These are phyloP conservation scores for Kitagawia praeruptora DNA, from an alignment of 129 eudicot genomes.

Conservation along the genomic window DNA sequence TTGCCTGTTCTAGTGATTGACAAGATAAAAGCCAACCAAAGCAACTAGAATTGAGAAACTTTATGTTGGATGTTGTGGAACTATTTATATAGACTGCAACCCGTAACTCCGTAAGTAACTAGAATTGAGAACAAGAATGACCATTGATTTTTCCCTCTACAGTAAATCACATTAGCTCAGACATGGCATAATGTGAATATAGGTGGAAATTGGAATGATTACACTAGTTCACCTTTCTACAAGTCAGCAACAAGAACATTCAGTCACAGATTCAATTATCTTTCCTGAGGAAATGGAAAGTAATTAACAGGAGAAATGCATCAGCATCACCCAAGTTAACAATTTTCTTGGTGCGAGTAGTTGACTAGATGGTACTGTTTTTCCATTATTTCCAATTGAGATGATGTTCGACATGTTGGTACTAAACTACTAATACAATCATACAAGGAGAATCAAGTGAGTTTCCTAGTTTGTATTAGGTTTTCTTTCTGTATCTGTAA, in stretches of 20 bases:
- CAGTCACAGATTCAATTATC: neutral
- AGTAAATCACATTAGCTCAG: neutral
- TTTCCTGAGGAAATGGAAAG: neutral
- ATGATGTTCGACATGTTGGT: too few species aligned
- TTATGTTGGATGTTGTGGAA: too few species aligned
- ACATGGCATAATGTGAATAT: neutral
- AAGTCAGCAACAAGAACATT: neutral
- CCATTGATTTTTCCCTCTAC: neutral
- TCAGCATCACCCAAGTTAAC: neutral
- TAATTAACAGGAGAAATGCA: neutral
- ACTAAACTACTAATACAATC: too few species aligned
- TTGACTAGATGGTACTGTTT: neutral
- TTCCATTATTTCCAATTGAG: too few species aligned
- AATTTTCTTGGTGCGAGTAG: neutral
- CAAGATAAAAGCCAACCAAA: too few species aligned
- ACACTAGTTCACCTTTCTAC: neutral
- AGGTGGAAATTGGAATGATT: neutral
- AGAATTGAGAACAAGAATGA: too few species aligned
- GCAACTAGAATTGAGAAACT: too few species aligned
- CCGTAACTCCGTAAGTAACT: neutral
- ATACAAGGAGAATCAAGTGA: too few species aligned
- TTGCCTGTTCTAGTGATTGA: too few species aligned
- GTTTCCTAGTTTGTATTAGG: too few species aligned
- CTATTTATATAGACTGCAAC: neutral
- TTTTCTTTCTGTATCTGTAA: too few species aligned